These are phyloP conservation scores for Rhodotorula taiwanensis DNA, from an alignment of 768 basidiomycete genomes.

Conservation along the genomic window DNA sequence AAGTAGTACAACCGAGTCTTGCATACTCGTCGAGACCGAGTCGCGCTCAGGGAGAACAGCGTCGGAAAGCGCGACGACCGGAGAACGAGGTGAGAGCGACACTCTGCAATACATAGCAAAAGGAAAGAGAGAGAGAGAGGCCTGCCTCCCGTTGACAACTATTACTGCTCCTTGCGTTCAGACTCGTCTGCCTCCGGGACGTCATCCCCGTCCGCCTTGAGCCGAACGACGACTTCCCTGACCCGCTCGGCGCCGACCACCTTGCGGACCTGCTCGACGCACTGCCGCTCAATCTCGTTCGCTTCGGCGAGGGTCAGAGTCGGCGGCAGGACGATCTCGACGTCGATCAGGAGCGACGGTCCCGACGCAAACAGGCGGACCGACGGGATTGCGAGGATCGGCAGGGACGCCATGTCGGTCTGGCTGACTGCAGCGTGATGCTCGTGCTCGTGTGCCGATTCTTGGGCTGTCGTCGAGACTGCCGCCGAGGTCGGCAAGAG, in stretches of 20 bases:
- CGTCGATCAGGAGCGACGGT: constrained; percentile 73
- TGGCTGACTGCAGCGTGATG: too few species aligned
- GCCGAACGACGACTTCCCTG: constrained; percentile 34
- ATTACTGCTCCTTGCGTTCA: neutral
- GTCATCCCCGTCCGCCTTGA: constrained; percentile 16
- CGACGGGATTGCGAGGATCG: constrained; percentile 41
- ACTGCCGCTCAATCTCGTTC: constrained; percentile 57
- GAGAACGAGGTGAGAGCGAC: too few species aligned
- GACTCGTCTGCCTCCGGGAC: neutral
- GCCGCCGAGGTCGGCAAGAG: too few species aligned
- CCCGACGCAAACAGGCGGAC: constrained; percentile 71
- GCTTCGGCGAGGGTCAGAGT: constrained; percentile 56
- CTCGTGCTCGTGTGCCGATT: neutral
- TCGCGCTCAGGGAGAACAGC: too few species aligned
- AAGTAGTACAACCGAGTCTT: neutral
- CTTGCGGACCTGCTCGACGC: constrained; percentile 42
- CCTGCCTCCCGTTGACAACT: too few species aligned
- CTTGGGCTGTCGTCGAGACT: too few species aligned
- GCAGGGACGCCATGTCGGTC: constrained; percentile 16
- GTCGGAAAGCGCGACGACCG: too few species aligned
- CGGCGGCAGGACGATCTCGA: constrained; percentile 64
- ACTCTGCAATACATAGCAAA: too few species aligned
- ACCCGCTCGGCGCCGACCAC: constrained; percentile 18
- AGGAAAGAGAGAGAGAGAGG: too few species aligned
- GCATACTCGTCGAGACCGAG: neutral